Conservation (phyloP, 2,329 filamentous ascomycete genomes). For the Colletotrichum shisoi region DNA sequence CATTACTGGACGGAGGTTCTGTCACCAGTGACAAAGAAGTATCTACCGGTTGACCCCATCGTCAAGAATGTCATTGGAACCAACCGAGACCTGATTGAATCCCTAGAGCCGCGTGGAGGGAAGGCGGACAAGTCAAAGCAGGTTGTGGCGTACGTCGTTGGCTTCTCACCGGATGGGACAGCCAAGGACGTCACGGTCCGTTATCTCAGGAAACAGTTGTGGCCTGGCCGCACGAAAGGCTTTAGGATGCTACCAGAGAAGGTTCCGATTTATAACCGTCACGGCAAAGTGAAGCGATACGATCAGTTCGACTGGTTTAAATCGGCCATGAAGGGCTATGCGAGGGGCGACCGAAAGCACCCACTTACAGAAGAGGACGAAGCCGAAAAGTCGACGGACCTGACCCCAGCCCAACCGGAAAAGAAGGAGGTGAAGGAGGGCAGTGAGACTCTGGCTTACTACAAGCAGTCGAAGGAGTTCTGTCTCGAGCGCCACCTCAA, state of each 20-base stretch:
- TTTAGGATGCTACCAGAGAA: slow-evolving; percentile 80
- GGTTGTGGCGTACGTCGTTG: slow-evolving; percentile 87
- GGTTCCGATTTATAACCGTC: slow-evolving; percentile 77
- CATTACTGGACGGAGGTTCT: slow-evolving; percentile 94
- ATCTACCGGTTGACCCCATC: slow-evolving; percentile 79
- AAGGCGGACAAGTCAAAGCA: slow-evolving; percentile 88
- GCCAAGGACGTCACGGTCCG: slow-evolving; percentile 94
- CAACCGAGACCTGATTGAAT: slow-evolving; percentile 74
- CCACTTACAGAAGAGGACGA: slow-evolving; percentile 77
- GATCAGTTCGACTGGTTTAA: slow-evolving; percentile 91
- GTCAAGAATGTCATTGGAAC: slow-evolving; percentile 74
- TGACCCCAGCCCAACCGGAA: slow-evolving; percentile 75
- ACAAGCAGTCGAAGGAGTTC: slow-evolving; percentile 85
- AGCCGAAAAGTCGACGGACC: slow-evolving; percentile 78
- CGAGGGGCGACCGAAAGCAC: slow-evolving; percentile 55
- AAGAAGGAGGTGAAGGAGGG: slow-evolving; percentile 78
- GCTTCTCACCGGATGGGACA: slow-evolving; percentile 81
- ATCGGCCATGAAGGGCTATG: slow-evolving; percentile 77
- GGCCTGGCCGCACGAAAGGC: slow-evolving; percentile 91
- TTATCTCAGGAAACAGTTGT: slow-evolving; percentile 81
- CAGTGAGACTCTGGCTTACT: slow-evolving; percentile 84
- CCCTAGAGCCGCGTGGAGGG: slow-evolving; percentile 81
- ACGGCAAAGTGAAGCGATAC: slow-evolving; percentile 78
- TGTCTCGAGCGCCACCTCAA: slow-evolving; percentile 86
- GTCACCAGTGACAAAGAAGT: slow-evolving; percentile 80